These are phyloP conservation scores for Linderina pennispora DNA, from an alignment of 192 early-diverging fungal genomes.

Conservation along the genomic window DNA sequence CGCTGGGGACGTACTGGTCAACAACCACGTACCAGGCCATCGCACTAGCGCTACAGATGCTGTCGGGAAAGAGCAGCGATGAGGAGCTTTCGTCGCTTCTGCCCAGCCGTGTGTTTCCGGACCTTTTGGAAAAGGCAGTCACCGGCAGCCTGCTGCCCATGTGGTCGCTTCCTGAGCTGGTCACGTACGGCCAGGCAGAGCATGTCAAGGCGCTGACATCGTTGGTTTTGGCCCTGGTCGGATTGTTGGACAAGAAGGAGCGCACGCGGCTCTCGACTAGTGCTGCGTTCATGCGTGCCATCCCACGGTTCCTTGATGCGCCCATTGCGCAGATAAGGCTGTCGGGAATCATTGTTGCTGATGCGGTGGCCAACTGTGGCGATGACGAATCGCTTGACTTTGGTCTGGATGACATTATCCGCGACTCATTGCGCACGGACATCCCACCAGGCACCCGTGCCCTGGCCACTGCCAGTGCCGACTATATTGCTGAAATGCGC, in stretches of 20 bases:
- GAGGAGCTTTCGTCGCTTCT: not conserved
- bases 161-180: constrained; percentile 22
- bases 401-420: constrained; percentile 35
- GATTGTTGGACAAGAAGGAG: constrained; percentile 7
- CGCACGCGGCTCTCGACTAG: constrained; percentile 12
- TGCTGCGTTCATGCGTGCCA: constrained; percentile 21
- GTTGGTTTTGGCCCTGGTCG: constrained; percentile 20
- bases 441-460: not conserved
- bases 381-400: constrained; percentile 16
- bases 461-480: constrained; percentile 16
- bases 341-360: constrained; percentile 34
- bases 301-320: constrained; percentile 35
- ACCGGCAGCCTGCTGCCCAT: constrained; percentile 12
- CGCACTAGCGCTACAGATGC: constrained; percentile 25
- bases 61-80: constrained; percentile 9
- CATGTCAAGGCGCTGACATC: constrained; percentile 13
- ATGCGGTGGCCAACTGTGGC: constrained; percentile 5
- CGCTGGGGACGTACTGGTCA: too few relatives aligned
- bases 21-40: constrained; percentile 10
- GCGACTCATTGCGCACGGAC: constrained; percentile 10
- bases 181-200: constrained; percentile 4
- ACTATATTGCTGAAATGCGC: constrained; percentile 27
- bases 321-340: constrained; percentile 21
- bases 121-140: constrained; percentile 7
- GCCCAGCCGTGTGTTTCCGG: constrained; percentile 9